Evolutionary conservation across 1,139 yeast genomes (phyloP).

Genomic region (Scheffersomyces lignicola): DNA sequence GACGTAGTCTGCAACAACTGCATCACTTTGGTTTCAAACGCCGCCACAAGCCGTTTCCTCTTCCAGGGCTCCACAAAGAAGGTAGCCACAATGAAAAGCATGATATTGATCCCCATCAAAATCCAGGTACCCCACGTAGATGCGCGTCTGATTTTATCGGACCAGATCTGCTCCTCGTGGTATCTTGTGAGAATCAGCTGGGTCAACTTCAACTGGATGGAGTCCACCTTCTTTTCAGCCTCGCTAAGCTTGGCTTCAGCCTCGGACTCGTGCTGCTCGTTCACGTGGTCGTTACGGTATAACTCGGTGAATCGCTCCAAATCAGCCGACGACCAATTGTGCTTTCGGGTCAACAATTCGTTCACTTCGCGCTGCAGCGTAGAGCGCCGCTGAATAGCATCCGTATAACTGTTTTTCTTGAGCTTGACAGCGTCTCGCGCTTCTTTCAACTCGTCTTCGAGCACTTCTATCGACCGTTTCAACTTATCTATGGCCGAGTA

Average conservation of each 20-base stretch:
- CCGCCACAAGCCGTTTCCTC: constrained; percentile 70
- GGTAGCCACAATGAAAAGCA: constrained; percentile 78
- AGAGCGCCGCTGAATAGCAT: constrained; percentile 66
- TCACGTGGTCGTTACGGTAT: constrained; percentile 77
- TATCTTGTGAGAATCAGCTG: constrained; percentile 83
- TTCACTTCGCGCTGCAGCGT: constrained; percentile 83
- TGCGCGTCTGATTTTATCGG: constrained; percentile 89
- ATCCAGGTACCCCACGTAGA: constrained; percentile 97
- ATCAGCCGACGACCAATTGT: constrained; percentile 75
- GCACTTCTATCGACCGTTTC: constrained; percentile 56
- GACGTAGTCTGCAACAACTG: constrained; percentile 44
- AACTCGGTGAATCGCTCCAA: constrained; percentile 80
- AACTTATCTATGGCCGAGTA: constrained; percentile 78
- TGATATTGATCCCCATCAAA: constrained; percentile 82
- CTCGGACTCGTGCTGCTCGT: constrained; percentile 60
- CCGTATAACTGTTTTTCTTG: constrained; percentile 56
- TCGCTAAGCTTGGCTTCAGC: constrained; percentile 51
- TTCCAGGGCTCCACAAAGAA: constrained; percentile 95
- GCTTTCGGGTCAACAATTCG: constrained; percentile 82
- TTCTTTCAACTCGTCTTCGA: constrained; percentile 49
- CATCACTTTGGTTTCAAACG: constrained; percentile 80
- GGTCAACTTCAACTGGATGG: constrained; percentile 66
- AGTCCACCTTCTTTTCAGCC: constrained; percentile 69
- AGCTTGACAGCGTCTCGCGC: constrained; percentile 50
- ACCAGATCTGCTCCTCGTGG: constrained; percentile 98